Base-by-base conservation (phyloP, 164 flowering plant species). In the Hamamelis virginiana region DNA sequence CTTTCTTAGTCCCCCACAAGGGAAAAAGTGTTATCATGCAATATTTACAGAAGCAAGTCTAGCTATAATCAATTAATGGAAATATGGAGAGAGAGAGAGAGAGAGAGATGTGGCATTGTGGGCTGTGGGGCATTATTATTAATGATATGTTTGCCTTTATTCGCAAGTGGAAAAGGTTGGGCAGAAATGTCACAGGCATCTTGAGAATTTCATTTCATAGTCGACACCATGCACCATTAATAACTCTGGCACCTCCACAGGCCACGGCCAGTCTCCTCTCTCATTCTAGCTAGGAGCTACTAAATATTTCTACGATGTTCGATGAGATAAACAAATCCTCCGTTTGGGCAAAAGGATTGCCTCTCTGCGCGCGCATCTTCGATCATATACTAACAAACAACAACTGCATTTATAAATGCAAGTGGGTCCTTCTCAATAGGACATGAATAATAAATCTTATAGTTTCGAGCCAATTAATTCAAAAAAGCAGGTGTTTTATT, bases 91-190 rank as follows among this genome's bases (percentile, higher is more conserved):
- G n/a, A n/a, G n/a, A n/a, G n/a, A n/a, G n/a, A n/a, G n/a, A n/a
- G n/a, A n/a, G n/a, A n/a, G n/a, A n/a, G n/a, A n/a, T n/a, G n/a
- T n/a, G n/a, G n/a, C n/a, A n/a, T n/a, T n/a, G n/a, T n/a, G n/a
- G n/a, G n/a, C n/a, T n/a, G n/a, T n/a, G n/a, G n/a, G n/a, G n/a
- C n/a, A n/a, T n/a, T n/a, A n/a, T n/a, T n/a, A n/a, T n/a, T n/a
- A n/a, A 19, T 45, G 51, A 69, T 33, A 33, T 6, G 41, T 33
- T 33, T 33, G 41, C 41, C 41, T 33, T 33, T 33, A 33, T 33
- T 33, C 26, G n/a, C n/a, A n/a, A n/a, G n/a, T n/a, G n/a, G n/a
- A n/a, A 63, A 61, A 15, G 19, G n/a, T 53, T 63, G 62, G 56
- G 57, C 53, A 51, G 23, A 57, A 65, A 45, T 6, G 46, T 16